Percentiles rank a stretch among this genome's conserved stretches.
phyloP scores from a whole-genome alignment of 2,329 filamentous ascomycete genomes.

The Fusarium camptoceras region DNA sequence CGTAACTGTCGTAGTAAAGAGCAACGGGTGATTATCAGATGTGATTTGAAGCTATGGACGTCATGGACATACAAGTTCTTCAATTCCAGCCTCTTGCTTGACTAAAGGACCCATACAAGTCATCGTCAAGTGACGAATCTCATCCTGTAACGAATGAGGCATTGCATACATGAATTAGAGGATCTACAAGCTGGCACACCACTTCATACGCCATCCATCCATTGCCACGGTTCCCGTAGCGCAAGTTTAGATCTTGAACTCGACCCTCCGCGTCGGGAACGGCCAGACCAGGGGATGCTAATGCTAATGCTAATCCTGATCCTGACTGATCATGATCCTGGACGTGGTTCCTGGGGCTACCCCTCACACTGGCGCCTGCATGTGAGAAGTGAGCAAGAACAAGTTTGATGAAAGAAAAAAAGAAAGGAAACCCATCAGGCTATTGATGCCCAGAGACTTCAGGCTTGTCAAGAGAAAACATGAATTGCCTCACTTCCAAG shows the following conservation, averaged over 20 bases:
- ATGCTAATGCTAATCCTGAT: constrained; percentile 33
- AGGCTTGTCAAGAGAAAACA: background rate
- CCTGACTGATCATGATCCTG: constrained; percentile 44
- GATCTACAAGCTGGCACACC: constrained; percentile 40
- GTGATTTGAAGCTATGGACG: constrained; percentile 8
- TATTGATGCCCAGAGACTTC: constrained; percentile 6
- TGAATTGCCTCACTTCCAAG: constrained; percentile 6
- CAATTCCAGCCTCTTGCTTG: constrained; percentile 8
- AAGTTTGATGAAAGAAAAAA: constrained; percentile 38
- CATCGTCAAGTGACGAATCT: background rate
- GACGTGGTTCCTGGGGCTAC: constrained; percentile 46
- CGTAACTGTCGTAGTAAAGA: constrained; percentile 8
- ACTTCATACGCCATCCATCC: constrained; percentile 17
- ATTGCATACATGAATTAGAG: constrained; percentile 14
- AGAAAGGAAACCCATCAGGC: background rate
- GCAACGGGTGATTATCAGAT: constrained; percentile 7
- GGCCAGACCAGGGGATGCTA: background rate
- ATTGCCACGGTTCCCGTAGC: constrained; percentile 19
- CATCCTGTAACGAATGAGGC: constrained; percentile 22
- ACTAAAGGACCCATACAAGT: constrained; percentile 7
- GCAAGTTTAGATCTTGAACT: background rate
- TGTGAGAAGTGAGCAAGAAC: constrained; percentile 43
- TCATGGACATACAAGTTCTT: constrained; percentile 23
- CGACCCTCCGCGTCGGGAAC: background rate
- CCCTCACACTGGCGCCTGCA: constrained; percentile 44